phyloP scores from a whole-genome alignment of 2,329 filamentous ascomycete genomes.

The Aspergillus pseudoterreus region DNA sequence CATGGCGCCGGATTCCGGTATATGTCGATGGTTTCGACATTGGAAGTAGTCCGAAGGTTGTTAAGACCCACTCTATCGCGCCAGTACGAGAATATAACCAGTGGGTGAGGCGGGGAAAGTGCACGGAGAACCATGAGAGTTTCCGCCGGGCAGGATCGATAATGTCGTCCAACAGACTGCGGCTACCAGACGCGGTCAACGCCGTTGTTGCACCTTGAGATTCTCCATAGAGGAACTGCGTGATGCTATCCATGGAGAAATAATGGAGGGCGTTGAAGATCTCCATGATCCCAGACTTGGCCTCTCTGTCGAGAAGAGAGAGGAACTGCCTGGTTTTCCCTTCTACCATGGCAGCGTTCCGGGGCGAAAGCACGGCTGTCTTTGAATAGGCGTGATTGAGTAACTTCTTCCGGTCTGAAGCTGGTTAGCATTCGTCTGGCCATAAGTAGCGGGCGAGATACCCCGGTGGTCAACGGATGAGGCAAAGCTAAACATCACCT shows the following conservation, averaged over 20 bases:
- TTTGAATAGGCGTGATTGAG: conserved; percentile 54
- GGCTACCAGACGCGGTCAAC: conserved; percentile 34
- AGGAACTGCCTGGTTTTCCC: conserved; percentile 41
- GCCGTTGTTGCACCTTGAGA: conserved; percentile 45
- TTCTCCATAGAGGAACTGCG: conserved; percentile 49
- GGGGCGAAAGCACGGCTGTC: conserved; percentile 37
- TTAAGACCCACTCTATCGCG: conserved; percentile 27
- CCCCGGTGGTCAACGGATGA: conserved; percentile 14
- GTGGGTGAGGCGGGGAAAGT: conserved; percentile 43
- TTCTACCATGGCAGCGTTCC: conserved; percentile 34
- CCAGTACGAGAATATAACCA: conserved; percentile 49
- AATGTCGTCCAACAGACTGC: conserved; percentile 47
- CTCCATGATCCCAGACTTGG: conserved; percentile 31
- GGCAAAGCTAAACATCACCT: conserved; percentile 53
- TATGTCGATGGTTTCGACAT: conserved; percentile 52
- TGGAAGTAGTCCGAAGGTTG: conserved; percentile 38
- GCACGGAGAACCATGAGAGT: conserved; percentile 50
- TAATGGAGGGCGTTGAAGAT: conserved; percentile 51
- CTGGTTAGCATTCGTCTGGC: conserved; percentile 26
- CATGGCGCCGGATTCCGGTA: conserved; percentile 48
- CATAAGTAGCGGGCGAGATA: not conserved
- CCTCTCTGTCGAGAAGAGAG: conserved; percentile 36
- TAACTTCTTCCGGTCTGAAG: conserved; percentile 52
- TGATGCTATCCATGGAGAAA: conserved; percentile 53
- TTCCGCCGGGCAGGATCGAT: conserved; percentile 44